A percentile compares a stretch with the other conserved stretches of the same genome.
These are phyloP conservation scores for Tolypocladium endophyticum DNA, from an alignment of 2,329 filamentous ascomycete genomes.

Conservation along the genomic window DNA sequence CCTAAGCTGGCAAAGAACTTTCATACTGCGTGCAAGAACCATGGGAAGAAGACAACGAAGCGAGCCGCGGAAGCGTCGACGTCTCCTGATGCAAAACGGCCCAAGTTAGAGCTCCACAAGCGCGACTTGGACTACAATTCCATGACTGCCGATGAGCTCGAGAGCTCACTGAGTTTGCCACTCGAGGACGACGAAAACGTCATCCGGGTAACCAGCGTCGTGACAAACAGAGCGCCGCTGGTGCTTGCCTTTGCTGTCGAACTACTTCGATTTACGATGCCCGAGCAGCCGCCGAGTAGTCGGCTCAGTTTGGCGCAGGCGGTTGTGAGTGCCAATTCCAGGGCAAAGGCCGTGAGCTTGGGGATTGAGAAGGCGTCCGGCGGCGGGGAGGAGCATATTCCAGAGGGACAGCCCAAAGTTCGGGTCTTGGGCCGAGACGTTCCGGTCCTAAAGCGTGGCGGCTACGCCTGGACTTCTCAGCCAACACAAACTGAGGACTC, in stretches of 20 bases:
- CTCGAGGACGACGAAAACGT: slow-evolving; percentile 45
- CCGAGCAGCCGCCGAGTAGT: slow-evolving; percentile 76
- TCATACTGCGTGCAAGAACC: slow-evolving; percentile 43
- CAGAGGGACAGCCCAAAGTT: slow-evolving; percentile 63
- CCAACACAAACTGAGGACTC: not conserved
- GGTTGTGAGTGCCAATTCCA: slow-evolving; percentile 71
- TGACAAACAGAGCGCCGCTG: slow-evolving; percentile 73
- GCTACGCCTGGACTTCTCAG: slow-evolving; percentile 40
- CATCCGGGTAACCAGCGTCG: slow-evolving; percentile 46
- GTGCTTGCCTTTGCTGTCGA: slow-evolving; percentile 71
- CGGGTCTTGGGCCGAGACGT: slow-evolving; percentile 65
- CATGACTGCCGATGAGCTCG: slow-evolving; percentile 45
- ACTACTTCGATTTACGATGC: slow-evolving; percentile 70
- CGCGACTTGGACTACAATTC: slow-evolving; percentile 27
- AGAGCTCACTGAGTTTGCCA: slow-evolving; percentile 52
- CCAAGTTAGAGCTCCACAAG: slow-evolving; percentile 21
- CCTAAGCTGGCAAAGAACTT: slow-evolving; percentile 38
- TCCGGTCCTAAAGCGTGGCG: slow-evolving; percentile 65
- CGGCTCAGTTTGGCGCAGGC: slow-evolving; percentile 74
- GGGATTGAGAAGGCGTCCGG: slow-evolving; percentile 57
- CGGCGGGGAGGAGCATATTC: slow-evolving; percentile 62
- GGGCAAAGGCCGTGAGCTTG: slow-evolving; percentile 63
- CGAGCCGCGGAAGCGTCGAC: slow-evolving; percentile 13
- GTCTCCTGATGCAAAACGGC: slow-evolving; percentile 16
- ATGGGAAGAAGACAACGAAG: slow-evolving; percentile 30